Evolutionary conservation across 2,329 filamentous ascomycete species (phyloP).

Genomic region (Juglanconis sp.): DNA sequence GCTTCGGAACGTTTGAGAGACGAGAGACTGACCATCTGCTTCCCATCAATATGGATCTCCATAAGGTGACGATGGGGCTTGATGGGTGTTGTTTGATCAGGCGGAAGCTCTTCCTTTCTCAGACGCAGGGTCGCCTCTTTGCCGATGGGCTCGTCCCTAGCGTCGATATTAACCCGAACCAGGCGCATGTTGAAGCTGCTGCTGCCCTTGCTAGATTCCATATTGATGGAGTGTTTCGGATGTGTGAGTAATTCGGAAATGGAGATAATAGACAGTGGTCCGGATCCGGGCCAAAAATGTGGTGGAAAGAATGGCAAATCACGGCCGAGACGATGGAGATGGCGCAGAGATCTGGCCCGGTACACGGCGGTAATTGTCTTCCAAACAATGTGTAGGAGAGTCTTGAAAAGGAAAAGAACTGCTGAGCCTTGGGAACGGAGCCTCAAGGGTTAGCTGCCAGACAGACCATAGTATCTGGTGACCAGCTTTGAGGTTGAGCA

Average conservation of each 20-base stretch:
- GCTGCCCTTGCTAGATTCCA: not conserved
- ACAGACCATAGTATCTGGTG: too few relatives aligned
- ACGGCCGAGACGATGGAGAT: too few relatives aligned
- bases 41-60: slow-evolving; percentile 14
- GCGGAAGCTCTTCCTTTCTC: not conserved
- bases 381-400: too few relatives aligned
- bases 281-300: not conserved
- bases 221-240: not conserved
- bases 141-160: not conserved
- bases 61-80: not conserved
- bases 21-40: slow-evolving; percentile 1
- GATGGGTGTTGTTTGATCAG: not conserved
- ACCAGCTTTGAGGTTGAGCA: too few relatives aligned
- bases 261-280: not conserved
- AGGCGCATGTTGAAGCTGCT: slow-evolving; percentile 2
- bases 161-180: not conserved
- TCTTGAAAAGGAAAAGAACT: too few relatives aligned
- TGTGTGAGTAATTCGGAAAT: not conserved
- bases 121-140: slow-evolving; percentile 5
- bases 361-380: too few relatives aligned
- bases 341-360: too few relatives aligned
- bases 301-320: not conserved
- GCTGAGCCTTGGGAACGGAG: too few relatives aligned
- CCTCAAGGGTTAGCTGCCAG: too few relatives aligned
- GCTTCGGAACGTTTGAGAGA: not conserved